Evolutionary conservation across 176 grass and related monocot genomes (phyloP).

Genomic region (Rhipidocladum racemiflorum): DNA sequence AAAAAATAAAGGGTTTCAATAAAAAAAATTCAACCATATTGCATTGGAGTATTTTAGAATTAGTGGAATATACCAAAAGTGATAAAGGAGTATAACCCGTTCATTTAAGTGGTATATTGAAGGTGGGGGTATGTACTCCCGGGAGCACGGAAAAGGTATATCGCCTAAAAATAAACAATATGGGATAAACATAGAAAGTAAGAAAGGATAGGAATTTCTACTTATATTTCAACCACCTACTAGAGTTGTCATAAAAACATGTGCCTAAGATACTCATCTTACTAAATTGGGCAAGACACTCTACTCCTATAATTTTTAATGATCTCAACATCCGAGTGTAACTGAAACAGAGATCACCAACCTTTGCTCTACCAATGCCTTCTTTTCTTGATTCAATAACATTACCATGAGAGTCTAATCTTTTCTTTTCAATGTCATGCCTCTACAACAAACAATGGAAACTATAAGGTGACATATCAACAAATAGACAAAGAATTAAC

Average conservation of each 20-base stretch:
- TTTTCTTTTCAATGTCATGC: conserved; percentile 83
- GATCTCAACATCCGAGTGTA: not conserved
- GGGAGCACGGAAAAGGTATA: too few species aligned
- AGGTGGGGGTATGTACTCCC: too few species aligned
- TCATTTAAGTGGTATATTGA: too few species aligned
- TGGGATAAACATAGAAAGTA: not conserved
- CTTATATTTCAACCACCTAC: conserved; percentile 1
- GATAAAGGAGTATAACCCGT: too few species aligned
- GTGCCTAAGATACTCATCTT: not conserved
- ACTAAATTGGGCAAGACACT: not conserved
- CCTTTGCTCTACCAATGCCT: conserved; percentile 85
- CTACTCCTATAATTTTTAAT: not conserved
- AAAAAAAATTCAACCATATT: too few species aligned
- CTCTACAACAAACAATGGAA: conserved; percentile 51
- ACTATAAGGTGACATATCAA: conserved; percentile 12
- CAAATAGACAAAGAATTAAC: not conserved
- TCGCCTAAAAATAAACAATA: not conserved
- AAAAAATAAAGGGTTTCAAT: too few species aligned
- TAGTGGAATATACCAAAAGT: too few species aligned
- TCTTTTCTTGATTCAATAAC: conserved; percentile 79
- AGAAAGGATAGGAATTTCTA: not conserved
- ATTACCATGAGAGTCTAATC: conserved; percentile 62
- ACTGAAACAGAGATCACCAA: conserved; percentile 37
- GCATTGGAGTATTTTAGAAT: too few species aligned
- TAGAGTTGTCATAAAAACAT: not conserved